Evolutionary conservation across 306 rosid species (phyloP), one percentile per base, ranked within the genome.

Genomic region (Fragaria vesca): DNA sequence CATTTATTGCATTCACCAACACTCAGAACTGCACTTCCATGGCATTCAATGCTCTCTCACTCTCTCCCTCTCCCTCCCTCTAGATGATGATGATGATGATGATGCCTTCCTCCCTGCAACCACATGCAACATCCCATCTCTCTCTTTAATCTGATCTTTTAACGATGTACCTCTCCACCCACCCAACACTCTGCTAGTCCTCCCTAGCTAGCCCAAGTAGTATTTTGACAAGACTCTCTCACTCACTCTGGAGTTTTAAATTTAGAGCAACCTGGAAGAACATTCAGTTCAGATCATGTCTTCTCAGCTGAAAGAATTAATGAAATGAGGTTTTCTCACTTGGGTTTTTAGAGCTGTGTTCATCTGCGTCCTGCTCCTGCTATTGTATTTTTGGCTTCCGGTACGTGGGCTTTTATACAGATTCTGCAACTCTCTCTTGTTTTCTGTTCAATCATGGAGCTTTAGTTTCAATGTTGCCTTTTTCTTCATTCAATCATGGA

Each of bases 1-100:
- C 93, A 92, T 86, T 92, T 88, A 90, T 47, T 90, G 93, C 52
- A 57, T 78, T 83, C 95, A 92, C 90, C 97, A 71, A 87, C 82
- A 66, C 84, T 66, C 28, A 36, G 81, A 84, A 71, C 36, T 68
- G 87, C 88, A 80, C 87, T 90, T 92, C 82, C 73, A n/a, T 83
- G 13, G 72, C 88, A 88, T 92, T 92, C 79, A 90, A 78, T 80
- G 86, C 90, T 46, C 76, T 72, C 36, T 79, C 80, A 60, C 63
- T 66, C 58, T 66, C 54, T 75, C 83, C 45, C 73, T 21, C 68
- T 50, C 68, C 65, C 73, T 81, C 66, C 55, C 57, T 15, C 55
- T 77, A 30, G 17, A 30, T 71, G 28, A 48, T 12, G 52, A 48
- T 48, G 52, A 13, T 47, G 50, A 46, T 46, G 50, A 0, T 47